A percentile compares a stretch with the other conserved stretches of the same genome.
phyloP scores from a whole-genome alignment of 2,329 filamentous ascomycete genomes.

The Verticillium albo-atrum region DNA sequence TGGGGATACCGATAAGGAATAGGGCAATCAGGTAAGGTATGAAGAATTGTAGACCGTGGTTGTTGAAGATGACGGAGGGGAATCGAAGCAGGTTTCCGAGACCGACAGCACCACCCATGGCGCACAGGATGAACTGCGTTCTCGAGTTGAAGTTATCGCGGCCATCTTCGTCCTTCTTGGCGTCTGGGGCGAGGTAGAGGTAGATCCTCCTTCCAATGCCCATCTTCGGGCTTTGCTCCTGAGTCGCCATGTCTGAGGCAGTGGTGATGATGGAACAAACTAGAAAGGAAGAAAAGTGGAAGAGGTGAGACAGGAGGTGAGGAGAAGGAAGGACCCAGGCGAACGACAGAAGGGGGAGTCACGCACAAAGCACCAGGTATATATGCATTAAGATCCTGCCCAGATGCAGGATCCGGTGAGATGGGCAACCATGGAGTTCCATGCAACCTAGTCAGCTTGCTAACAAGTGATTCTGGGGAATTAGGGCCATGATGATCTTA shows the following conservation, averaged over 20 bases:
- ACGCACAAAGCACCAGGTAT: neutral
- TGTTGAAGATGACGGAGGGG: conserved; percentile 52
- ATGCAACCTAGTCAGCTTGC: neutral
- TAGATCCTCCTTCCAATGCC: conserved; percentile 8
- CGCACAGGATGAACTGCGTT: conserved; percentile 42
- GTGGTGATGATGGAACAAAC: neutral
- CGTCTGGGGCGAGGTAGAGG: conserved; percentile 14
- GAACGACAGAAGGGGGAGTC: neutral
- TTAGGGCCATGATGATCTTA: neutral
- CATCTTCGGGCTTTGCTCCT: neutral
- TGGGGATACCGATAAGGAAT: conserved; percentile 48
- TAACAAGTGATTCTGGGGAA: neutral
- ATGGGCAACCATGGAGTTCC: neutral
- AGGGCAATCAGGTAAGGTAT: conserved; percentile 49
- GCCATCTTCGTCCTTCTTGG: conserved; percentile 18
- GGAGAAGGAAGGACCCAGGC: neutral
- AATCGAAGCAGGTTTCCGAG: conserved; percentile 52
- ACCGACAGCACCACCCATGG: conserved; percentile 49
- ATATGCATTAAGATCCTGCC: neutral
- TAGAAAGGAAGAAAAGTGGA: neutral
- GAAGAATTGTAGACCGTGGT: conserved; percentile 53
- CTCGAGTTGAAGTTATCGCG: conserved; percentile 43
- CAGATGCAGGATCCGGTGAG: neutral
- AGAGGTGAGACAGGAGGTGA: neutral
- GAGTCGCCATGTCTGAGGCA: neutral